phyloP scores from a whole-genome alignment of 805 yeast species.

The Nakazawaea holstii region DNA sequence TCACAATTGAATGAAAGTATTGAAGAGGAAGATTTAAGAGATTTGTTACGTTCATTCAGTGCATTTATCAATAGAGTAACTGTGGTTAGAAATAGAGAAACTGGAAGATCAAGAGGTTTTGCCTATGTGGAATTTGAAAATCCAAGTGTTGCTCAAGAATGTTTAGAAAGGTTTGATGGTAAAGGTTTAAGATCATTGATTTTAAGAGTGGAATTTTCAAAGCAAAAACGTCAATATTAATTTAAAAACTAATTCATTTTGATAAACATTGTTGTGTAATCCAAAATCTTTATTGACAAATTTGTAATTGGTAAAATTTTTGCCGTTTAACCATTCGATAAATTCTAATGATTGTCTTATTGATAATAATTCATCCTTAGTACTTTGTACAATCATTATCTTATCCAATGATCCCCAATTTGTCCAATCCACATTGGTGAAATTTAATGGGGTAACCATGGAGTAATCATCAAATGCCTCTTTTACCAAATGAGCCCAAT shows the following conservation, averaged over 20 bases:
- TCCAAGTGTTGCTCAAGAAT: constrained; percentile 66
- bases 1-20: constrained; percentile 86
- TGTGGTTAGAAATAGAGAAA: constrained; percentile 84
- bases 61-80: constrained; percentile 67
- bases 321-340: constrained; percentile 24
- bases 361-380: constrained; percentile 60
- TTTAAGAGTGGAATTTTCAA: constrained; percentile 59
- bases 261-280: constrained; percentile 60
- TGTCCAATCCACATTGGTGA: constrained; percentile 18
- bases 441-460: neutral
- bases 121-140: constrained; percentile 84
- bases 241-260: constrained; percentile 30
- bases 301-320: constrained; percentile 16
- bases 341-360: constrained; percentile 42
- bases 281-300: constrained; percentile 41
- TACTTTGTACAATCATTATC: constrained; percentile 51
- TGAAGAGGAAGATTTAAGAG: constrained; percentile 75
- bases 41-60: constrained; percentile 65
- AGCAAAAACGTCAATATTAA: constrained; percentile 26
- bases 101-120: constrained; percentile 92
- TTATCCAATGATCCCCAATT: constrained; percentile 13
- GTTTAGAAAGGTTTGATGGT: constrained; percentile 75
- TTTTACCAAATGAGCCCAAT: constrained; percentile 48
- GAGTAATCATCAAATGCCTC: constrained; percentile 44
- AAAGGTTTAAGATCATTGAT: constrained; percentile 90